Percentiles rank a stretch among this genome's conserved stretches.
Conservation (phyloP, 2,329 filamentous ascomycete species). For the Phialocephala sp. region DNA sequence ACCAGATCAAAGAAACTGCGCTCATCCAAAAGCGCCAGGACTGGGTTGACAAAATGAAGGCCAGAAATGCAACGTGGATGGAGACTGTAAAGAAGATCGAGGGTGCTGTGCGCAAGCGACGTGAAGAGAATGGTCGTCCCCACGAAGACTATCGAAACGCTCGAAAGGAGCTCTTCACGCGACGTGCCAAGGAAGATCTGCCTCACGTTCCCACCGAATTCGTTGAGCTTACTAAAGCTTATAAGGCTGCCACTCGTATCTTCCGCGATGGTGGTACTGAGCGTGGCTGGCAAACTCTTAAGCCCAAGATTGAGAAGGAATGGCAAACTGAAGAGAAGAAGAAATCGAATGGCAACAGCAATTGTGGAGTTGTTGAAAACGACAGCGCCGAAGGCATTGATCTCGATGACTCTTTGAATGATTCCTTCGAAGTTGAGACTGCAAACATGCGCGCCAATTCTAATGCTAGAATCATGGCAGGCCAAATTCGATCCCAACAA, state of each 20-base stretch:
- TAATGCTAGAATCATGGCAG: neutral
- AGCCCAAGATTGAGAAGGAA: conserved; percentile 41
- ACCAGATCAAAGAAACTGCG: conserved; percentile 33
- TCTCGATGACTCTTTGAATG: neutral
- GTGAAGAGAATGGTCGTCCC: conserved; percentile 34
- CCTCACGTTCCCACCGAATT: conserved; percentile 37
- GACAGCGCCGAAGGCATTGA: neutral
- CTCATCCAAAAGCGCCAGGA: conserved; percentile 34
- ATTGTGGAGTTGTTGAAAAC: neutral
- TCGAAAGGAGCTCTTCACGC: conserved; percentile 38
- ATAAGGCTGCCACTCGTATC: conserved; percentile 41
- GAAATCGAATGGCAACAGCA: neutral
- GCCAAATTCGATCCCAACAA: neutral
- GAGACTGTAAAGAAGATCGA: conserved; percentile 39
- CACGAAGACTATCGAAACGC: conserved; percentile 36
- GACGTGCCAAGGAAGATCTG: conserved; percentile 37
- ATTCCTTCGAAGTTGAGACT: neutral
- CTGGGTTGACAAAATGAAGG: conserved; percentile 38
- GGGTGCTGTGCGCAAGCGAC: conserved; percentile 32
- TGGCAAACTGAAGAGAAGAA: conserved; percentile 24
- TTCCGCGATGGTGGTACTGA: conserved; percentile 41
- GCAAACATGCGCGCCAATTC: neutral
- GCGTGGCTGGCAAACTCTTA: conserved; percentile 41
- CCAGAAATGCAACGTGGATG: conserved; percentile 39
- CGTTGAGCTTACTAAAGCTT: conserved; percentile 34